Percentiles rank a stretch among this genome's conserved stretches.
Conservation (phyloP, 495 filamentous ascomycete species). For the Melanomma pulvis-pyrius region DNA sequence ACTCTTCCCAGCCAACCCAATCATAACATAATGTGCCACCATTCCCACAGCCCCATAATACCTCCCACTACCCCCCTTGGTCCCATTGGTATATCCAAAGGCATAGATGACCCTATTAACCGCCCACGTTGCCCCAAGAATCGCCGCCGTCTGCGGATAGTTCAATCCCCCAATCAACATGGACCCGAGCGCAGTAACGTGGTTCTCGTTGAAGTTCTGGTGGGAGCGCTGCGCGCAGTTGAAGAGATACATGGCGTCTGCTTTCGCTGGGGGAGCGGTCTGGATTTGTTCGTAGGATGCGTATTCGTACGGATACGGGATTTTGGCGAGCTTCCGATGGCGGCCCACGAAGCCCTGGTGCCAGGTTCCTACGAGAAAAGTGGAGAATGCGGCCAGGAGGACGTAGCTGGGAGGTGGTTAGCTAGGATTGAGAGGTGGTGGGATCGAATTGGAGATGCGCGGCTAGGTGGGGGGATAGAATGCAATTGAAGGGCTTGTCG, state of each 20-base stretch:
- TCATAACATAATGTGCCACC: conserved; percentile 39
- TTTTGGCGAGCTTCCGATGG: conserved; percentile 46
- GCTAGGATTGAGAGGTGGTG: conserved; percentile 1
- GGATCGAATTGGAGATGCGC: not conserved
- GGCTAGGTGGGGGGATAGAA: not conserved
- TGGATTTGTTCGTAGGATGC: conserved; percentile 41
- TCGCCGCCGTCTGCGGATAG: conserved; percentile 39
- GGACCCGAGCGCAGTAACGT: conserved; percentile 29
- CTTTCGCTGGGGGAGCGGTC: conserved; percentile 29
- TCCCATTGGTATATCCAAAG: conserved; percentile 45
- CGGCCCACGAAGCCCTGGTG: conserved; percentile 40
- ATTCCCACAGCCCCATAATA: conserved; percentile 35
- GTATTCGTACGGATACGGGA: conserved; percentile 46
- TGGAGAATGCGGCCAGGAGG: conserved; percentile 41
- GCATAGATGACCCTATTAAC: conserved; percentile 44
- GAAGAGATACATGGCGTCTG: conserved; percentile 46
- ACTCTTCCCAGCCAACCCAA: conserved; percentile 35
- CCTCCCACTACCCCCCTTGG: conserved; percentile 34
- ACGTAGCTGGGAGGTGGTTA: conserved; percentile 42
- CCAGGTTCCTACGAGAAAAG: conserved; percentile 43
- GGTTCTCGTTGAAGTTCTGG: conserved; percentile 50
- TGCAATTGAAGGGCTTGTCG: not conserved
- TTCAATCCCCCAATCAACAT: conserved; percentile 46
- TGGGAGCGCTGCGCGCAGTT: conserved; percentile 52
- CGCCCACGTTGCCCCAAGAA: conserved; percentile 40